phyloP scores from a whole-genome alignment of 2,329 filamentous ascomycete genomes.

The Akanthomyces muscarius region DNA sequence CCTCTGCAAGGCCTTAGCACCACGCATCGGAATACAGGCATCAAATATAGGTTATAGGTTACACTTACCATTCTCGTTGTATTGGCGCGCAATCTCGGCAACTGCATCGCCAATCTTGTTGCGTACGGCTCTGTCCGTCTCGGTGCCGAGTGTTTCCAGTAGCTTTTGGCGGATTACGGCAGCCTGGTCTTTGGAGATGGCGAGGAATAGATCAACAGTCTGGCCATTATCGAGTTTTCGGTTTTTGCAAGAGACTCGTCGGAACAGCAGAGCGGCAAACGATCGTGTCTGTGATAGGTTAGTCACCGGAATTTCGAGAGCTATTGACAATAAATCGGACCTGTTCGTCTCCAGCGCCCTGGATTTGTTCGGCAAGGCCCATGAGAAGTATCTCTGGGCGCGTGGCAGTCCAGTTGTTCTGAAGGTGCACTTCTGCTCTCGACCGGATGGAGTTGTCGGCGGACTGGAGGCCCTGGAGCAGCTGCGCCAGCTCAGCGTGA shows the following conservation, averaged over 20 bases:
- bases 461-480: slow-evolving; percentile 84
- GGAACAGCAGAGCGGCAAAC: slow-evolving; percentile 90
- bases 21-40: not conserved
- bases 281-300: slow-evolving; percentile 65
- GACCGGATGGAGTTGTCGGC: slow-evolving; percentile 82
- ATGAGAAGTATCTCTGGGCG: slow-evolving; percentile 86
- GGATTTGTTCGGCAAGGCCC: slow-evolving; percentile 89
- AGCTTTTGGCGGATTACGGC: slow-evolving; percentile 79
- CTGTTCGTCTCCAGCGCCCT: slow-evolving; percentile 66
- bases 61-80: slow-evolving; percentile 79
- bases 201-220: slow-evolving; percentile 80
- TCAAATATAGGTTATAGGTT: not conserved
- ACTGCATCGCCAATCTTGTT: slow-evolving; percentile 98
- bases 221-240: slow-evolving; percentile 70
- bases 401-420: slow-evolving; percentile 80
- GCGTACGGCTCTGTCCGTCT: slow-evolving; percentile 69
- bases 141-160: slow-evolving; percentile 69
- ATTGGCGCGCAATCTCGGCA: slow-evolving; percentile 91
- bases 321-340: slow-evolving; percentile 42
- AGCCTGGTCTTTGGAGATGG: slow-evolving; percentile 68
- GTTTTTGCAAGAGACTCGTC: slow-evolving; percentile 85
- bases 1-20: slow-evolving; percentile 49
- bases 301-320: slow-evolving; percentile 18
- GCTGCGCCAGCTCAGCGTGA: slow-evolving; percentile 77
- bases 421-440: slow-evolving; percentile 84